Percentiles rank a stretch among this genome's conserved stretches.
Evolutionary conservation across 2,329 filamentous ascomycete genomes (phyloP).

Genomic region (Sclerotinia spermophila): DNA sequence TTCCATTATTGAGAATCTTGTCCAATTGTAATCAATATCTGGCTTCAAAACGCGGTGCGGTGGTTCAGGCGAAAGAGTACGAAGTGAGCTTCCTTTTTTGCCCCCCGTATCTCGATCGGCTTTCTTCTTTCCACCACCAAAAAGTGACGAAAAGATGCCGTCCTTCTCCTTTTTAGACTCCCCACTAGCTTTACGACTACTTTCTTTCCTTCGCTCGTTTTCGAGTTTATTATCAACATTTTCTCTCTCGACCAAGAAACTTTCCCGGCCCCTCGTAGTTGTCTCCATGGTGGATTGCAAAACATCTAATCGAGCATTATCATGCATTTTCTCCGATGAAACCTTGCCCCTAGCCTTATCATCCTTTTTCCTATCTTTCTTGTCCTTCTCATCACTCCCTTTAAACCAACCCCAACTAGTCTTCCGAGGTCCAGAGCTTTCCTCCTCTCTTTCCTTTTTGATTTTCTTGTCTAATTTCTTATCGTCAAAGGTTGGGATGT

Average conservation of each 20-base stretch:
- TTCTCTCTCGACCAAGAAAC: conserved; percentile 77
- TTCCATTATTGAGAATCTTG: conserved; percentile 88
- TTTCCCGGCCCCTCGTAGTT: conserved; percentile 68
- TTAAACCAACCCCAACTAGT: conserved; percentile 85
- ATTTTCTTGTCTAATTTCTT: conserved; percentile 70
- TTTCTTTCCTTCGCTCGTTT: conserved; percentile 80
- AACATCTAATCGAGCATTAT: conserved; percentile 79
- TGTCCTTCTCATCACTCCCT: conserved; percentile 70
- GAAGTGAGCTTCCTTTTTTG: conserved; percentile 69
- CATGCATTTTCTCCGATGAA: conserved; percentile 58
- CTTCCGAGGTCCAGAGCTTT: conserved; percentile 63
- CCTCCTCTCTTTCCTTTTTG: conserved; percentile 58
- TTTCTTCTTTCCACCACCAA: conserved; percentile 87
- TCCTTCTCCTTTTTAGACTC: conserved; percentile 89
- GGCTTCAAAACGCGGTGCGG: conserved; percentile 69
- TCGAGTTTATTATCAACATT: conserved; percentile 67
- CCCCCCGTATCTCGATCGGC: conserved; percentile 68
- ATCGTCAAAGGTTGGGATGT: conserved; percentile 78
- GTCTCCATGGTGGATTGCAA: conserved; percentile 83
- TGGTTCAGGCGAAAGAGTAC: conserved; percentile 79
- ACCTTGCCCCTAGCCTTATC: conserved; percentile 60
- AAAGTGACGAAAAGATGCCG: conserved; percentile 88
- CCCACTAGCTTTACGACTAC: conserved; percentile 63
- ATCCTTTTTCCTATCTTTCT: conserved; percentile 62
- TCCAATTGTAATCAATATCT: conserved; percentile 95